These are phyloP conservation scores for Scheffersomyces insectosa DNA, from an alignment of 1,139 yeast genomes.

Conservation along the genomic window DNA sequence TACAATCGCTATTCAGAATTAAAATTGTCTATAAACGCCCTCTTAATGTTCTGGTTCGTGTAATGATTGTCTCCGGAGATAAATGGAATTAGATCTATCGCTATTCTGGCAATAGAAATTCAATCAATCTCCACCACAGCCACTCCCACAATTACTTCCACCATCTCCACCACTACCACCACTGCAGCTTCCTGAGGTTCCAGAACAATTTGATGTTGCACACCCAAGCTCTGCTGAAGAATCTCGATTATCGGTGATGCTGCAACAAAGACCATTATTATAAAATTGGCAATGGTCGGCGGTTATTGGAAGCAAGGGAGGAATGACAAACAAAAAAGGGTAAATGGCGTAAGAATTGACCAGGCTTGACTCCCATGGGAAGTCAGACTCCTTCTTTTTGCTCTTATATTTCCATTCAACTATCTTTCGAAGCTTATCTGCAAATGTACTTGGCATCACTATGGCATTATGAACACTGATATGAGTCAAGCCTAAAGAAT, in stretches of 20 bases:
- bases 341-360: background rate
- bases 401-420: background rate
- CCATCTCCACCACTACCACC: background rate
- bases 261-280: slow-evolving; percentile 11
- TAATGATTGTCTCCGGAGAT: too few relatives aligned
- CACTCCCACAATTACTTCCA: background rate
- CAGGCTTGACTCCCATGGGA: slow-evolving; percentile 8
- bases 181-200: background rate
- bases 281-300: slow-evolving; percentile 7
- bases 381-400: background rate
- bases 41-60: too few relatives aligned
- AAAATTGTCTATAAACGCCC: too few relatives aligned
- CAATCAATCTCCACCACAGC: background rate
- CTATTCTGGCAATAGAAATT: too few relatives aligned
- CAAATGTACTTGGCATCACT: slow-evolving; percentile 6
- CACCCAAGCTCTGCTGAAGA: slow-evolving; percentile 1
- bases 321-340: slow-evolving; percentile 10
- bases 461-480: slow-evolving; percentile 19
- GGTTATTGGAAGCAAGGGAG: slow-evolving; percentile 10
- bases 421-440: background rate
- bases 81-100: too few relatives aligned
- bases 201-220: background rate
- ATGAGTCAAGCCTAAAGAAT: slow-evolving; percentile 15
- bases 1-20: too few relatives aligned
- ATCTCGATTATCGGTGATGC: slow-evolving; percentile 9